Base-by-base conservation (phyloP, 441 rosid genomes). In the Populus hybrid region DNA sequence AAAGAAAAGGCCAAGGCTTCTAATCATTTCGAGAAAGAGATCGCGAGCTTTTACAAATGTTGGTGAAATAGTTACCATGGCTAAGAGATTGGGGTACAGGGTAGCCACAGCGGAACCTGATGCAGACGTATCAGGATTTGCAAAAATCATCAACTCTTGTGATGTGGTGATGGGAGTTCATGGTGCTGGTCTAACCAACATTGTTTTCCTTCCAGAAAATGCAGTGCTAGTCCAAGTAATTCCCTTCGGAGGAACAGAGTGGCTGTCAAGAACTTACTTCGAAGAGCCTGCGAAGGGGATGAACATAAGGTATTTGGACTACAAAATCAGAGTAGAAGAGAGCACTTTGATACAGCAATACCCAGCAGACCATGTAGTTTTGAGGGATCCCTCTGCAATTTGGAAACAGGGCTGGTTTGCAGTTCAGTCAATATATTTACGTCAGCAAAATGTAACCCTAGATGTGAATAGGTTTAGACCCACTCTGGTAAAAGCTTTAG, bases 101-200 rank as follows among this genome's bases (percentile, higher is more conserved):
- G 93, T 86, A 35, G 81, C 82, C 2, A 86, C 87, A 18, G 81
- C 89, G 4, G 97, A 95, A 70, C 90, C 93, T 26, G 86, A 85
- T 57, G 66, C 74, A 5, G 80, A 88, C 18, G 38, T 92, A 3
- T 73, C 88, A n/a, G 86, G 78, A 21, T 87, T 90, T 24, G 85
- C 95, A 0, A 78, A 80, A 24, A 76, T 80, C 1, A 89, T 90
- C 64, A 95, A 91, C 65, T 89, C 92, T 0, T 94, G 97, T 68
- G 97, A 94, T 57, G 97, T 85, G 36, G 80, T 91, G 80, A 70
- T 95, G 79, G 98, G 95, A 34, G 93, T 95, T 66, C 99, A 92
- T 72, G 97, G 99, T 69, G 99, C 99, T 18, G 97, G 95, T 11
- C 73, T 95, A 7, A 90, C 99, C n/a, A 95, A 95, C 85, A 87